These are phyloP conservation scores for Boletus speciosus DNA, from an alignment of 768 basidiomycete genomes.

Conservation along the genomic window DNA sequence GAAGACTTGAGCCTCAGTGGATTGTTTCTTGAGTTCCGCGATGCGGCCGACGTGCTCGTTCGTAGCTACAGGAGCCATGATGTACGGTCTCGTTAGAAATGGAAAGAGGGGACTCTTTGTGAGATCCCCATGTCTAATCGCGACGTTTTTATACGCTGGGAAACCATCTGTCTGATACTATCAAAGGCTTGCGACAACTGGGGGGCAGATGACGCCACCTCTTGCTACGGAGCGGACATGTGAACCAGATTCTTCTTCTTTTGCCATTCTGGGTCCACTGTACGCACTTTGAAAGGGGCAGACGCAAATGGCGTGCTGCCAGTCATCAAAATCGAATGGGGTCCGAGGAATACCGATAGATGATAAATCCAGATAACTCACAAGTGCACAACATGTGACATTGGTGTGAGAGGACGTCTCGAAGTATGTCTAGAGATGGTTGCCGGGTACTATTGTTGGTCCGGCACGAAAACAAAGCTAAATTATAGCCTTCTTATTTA, in stretches of 20 bases:
- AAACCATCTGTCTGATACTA: neutral
- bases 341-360: neutral
- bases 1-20: constrained; percentile 31
- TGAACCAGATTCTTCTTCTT: constrained; percentile 11
- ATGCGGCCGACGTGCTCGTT: constrained; percentile 29
- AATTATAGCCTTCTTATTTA: neutral
- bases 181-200: constrained; percentile 8
- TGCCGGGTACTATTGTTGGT: neutral
- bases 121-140: neutral
- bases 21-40: constrained; percentile 24
- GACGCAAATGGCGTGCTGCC: neutral
- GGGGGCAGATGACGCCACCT: constrained; percentile 20
- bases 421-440: neutral
- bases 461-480: neutral
- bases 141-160: constrained; percentile 17
- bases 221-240: constrained; percentile 4
- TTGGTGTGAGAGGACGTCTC: constrained; percentile 5
- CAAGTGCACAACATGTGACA: constrained; percentile 4
- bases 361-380: neutral
- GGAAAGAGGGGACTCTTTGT: neutral
- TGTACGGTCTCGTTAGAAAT: neutral
- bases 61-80: constrained; percentile 53
- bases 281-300: neutral
- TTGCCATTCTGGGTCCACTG: constrained; percentile 8
- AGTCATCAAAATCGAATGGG: neutral